phyloP scores from a whole-genome alignment of 352 stramenopile species.

The Thraustochytrium striatum region DNA sequence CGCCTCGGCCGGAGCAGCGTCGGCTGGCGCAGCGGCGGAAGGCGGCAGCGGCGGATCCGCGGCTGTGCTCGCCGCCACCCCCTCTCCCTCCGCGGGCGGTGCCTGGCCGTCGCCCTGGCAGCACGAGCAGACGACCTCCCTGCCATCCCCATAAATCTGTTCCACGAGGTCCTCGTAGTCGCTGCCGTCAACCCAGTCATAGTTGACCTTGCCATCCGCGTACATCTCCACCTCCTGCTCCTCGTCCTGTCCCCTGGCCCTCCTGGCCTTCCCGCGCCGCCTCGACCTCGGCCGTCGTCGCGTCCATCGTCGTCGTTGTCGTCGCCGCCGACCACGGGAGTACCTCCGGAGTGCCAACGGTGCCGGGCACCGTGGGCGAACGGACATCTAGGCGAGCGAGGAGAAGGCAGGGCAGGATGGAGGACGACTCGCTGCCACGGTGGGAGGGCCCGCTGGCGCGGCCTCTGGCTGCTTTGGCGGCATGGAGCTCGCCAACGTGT shows the following conservation, averaged over 20 bases:
- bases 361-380: too few species aligned
- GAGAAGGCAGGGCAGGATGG: too few species aligned
- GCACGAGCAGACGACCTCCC: not conserved
- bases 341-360: too few species aligned
- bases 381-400: too few species aligned
- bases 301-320: not conserved
- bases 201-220: constrained; percentile 19
- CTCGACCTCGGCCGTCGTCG: not conserved
- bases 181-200: constrained; percentile 23
- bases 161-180: not conserved
- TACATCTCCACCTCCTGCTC: not conserved
- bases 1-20: too few species aligned
- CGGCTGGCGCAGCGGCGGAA: too few species aligned
- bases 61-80: not conserved
- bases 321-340: too few species aligned
- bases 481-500: not conserved
- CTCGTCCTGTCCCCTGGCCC: not conserved
- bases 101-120: not conserved
- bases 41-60: not conserved
- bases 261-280: not conserved
- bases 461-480: not conserved
- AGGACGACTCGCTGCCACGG: too few species aligned
- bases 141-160: not conserved
- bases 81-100: not conserved
- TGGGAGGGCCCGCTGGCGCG: too few species aligned